Evolutionary conservation across 1,139 yeast species (phyloP).

Genomic region (Wickerhamomyces sp.): DNA sequence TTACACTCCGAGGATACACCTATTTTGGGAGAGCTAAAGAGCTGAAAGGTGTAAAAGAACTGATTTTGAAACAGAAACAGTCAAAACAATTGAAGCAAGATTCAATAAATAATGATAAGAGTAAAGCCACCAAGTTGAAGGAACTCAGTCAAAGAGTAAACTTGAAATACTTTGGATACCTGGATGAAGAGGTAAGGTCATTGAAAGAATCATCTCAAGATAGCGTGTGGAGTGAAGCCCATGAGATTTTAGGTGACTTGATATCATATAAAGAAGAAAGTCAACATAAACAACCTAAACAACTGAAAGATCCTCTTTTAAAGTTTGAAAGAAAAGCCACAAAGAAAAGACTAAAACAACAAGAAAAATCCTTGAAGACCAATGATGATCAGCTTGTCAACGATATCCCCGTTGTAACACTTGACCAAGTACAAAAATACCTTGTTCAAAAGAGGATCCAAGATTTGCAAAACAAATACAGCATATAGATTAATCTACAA

Average conservation of each 20-base stretch:
- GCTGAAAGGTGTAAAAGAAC: conserved; percentile 65
- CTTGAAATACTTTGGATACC: conserved; percentile 45
- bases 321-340: conserved; percentile 20
- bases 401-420: conserved; percentile 5
- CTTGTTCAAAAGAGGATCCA: conserved; percentile 43
- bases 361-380: background rate
- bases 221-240: conserved; percentile 14
- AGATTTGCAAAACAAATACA: conserved; percentile 36
- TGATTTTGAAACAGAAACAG: conserved; percentile 37
- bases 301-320: conserved; percentile 12
- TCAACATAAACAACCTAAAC: conserved; percentile 13
- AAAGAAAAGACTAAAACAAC: conserved; percentile 7
- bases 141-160: conserved; percentile 26
- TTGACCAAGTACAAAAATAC: conserved; percentile 38
- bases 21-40: conserved; percentile 86
- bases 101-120: conserved; percentile 22
- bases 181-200: conserved; percentile 30
- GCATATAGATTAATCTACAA: conserved; percentile 5
- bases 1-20: conserved; percentile 29
- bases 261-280: conserved; percentile 8
- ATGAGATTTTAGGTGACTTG: conserved; percentile 10
- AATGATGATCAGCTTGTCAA: background rate
- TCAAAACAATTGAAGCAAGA: conserved; percentile 23
- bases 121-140: conserved; percentile 14
- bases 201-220: conserved; percentile 22